A percentile compares a stretch with the other conserved stretches of the same genome.
Evolutionary conservation across 805 yeast species (phyloP).

Genomic region (Ogataea nitratoaversa): DNA sequence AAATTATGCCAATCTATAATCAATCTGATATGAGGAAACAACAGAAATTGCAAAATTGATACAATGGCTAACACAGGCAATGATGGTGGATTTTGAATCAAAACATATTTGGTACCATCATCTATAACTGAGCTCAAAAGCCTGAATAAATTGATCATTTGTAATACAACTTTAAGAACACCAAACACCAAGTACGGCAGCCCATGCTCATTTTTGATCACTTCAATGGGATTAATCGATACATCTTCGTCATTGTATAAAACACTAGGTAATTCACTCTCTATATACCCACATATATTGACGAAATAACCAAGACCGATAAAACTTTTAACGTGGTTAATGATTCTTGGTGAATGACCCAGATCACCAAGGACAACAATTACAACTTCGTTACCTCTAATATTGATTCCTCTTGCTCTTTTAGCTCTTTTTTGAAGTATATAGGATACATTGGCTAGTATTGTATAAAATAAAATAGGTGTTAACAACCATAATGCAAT

Average conservation of each 20-base stretch:
- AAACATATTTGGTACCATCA: constrained; percentile 55
- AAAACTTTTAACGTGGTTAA: constrained; percentile 81
- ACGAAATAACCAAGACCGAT: constrained; percentile 68
- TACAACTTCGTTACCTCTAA: constrained; percentile 49
- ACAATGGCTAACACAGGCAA: constrained; percentile 73
- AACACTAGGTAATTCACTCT: constrained; percentile 48
- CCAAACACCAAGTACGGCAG: constrained; percentile 60
- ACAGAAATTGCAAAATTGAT: constrained; percentile 45
- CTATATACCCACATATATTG: constrained; percentile 79
- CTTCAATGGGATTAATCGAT: constrained; percentile 42
- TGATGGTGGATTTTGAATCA: constrained; percentile 91
- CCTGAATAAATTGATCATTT: constrained; percentile 42
- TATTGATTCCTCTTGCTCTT: constrained; percentile 5
- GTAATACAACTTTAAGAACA: constrained; percentile 52
- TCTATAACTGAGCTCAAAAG: constrained; percentile 54
- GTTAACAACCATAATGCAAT: constrained; percentile 41
- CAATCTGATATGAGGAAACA: constrained; percentile 47
- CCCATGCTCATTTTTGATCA: constrained; percentile 32
- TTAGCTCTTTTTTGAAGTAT: constrained; percentile 12
- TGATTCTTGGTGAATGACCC: constrained; percentile 94
- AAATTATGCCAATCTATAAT: constrained; percentile 96
- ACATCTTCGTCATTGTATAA: constrained; percentile 45
- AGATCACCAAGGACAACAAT: constrained; percentile 88
- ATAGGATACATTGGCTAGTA: constrained; percentile 35
- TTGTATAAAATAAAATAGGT: constrained; percentile 39